Evolutionary conservation across 352 stramenopile species (phyloP).

Genomic region (Phytophthora lateralis): DNA sequence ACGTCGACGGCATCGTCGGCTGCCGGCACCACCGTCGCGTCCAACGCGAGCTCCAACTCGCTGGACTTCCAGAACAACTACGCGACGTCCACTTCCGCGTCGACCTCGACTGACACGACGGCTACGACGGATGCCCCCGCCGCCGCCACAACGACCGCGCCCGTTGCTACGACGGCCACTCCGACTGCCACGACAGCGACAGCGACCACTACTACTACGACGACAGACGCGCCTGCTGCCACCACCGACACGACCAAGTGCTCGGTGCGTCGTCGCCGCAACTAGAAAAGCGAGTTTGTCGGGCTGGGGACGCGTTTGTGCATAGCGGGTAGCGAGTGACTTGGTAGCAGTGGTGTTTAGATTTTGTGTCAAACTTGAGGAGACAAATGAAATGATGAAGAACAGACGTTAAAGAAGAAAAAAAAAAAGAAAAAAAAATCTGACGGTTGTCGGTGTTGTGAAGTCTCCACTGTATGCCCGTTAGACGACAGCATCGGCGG

Average conservation of each 20-base stretch:
- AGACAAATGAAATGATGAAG: not conserved
- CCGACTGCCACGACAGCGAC: slow-evolving; percentile 7
- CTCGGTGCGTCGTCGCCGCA: slow-evolving; percentile 13
- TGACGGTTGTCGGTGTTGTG: not conserved
- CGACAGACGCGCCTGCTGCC: slow-evolving; percentile 11
- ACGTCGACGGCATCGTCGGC: slow-evolving; percentile 14
- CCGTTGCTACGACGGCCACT: slow-evolving; percentile 1
- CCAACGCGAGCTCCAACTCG: slow-evolving; percentile 2
- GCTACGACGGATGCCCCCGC: slow-evolving; percentile 9
- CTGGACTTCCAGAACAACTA: slow-evolving; percentile 16
- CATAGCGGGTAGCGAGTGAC: slow-evolving; percentile 1
- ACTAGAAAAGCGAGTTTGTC: not conserved
- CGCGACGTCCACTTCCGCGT: slow-evolving; percentile 18
- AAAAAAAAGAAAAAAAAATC: too few species aligned
- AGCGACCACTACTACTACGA: slow-evolving; percentile 4
- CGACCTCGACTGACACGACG: slow-evolving; percentile 16
- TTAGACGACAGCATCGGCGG: not conserved
- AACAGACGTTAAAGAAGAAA: not conserved
- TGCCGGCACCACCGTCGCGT: not conserved
- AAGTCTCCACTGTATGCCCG: not conserved
- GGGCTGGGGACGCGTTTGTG: slow-evolving; percentile 8
- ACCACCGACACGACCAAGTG: slow-evolving; percentile 17
- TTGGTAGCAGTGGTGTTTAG: slow-evolving; percentile 11
- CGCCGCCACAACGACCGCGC: slow-evolving; percentile 4
- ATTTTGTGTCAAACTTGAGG: slow-evolving; percentile 16